Conservation (phyloP, 2,329 filamentous ascomycete genomes). For the Paramyrothecium sp. region DNA sequence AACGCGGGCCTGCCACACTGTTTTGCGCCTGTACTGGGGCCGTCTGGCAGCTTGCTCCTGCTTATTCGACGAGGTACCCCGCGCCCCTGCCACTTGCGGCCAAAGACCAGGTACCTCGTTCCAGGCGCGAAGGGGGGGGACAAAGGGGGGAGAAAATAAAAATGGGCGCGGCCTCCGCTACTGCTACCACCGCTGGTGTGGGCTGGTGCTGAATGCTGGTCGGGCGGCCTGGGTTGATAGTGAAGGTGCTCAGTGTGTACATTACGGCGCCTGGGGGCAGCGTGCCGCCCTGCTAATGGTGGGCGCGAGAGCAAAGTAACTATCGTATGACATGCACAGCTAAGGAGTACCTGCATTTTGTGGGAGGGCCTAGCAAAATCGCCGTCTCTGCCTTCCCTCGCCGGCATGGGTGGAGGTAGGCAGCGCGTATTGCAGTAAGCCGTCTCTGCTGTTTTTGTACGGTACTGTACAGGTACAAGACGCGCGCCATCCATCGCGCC, state of each 20-base stretch:
- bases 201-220: neutral
- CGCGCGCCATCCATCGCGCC: slow-evolving; percentile 25
- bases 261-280: neutral
- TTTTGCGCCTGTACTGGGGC: slow-evolving; percentile 14
- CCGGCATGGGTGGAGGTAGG: neutral
- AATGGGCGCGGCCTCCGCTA: slow-evolving; percentile 13
- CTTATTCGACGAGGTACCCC: slow-evolving; percentile 18
- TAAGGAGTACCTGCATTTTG: neutral
- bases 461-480: slow-evolving; percentile 39
- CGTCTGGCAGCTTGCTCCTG: slow-evolving; percentile 21
- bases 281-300: neutral
- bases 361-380: neutral
- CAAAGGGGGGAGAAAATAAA: slow-evolving; percentile 11
- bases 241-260: neutral
- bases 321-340: neutral
- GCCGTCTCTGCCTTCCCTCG: neutral
- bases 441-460: slow-evolving; percentile 12
- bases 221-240: neutral
- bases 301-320: neutral
- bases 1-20: slow-evolving; percentile 26
- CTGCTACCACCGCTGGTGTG: slow-evolving; percentile 18
- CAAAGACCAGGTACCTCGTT: slow-evolving; percentile 1
- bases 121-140: slow-evolving; percentile 10
- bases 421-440: neutral
- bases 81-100: slow-evolving; percentile 9